These are phyloP conservation scores for Salix udensis DNA, from an alignment of 345 rosid genomes.

Conservation along the genomic window DNA sequence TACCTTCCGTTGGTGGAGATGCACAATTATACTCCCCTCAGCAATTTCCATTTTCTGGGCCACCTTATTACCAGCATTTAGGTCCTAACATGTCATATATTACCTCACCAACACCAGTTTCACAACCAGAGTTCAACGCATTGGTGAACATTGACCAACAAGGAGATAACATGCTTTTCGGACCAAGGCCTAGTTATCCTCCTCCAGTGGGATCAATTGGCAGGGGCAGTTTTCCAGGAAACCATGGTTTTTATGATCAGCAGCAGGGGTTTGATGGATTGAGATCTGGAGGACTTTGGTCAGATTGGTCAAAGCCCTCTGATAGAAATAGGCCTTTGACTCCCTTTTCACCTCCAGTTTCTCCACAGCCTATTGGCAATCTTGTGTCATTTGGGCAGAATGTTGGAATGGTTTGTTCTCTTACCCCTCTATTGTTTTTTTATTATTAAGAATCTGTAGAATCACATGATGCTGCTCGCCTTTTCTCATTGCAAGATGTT, in stretches of 20 bases:
- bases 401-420: conserved; percentile 56
- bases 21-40: conserved; percentile 67
- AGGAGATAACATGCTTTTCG: conserved; percentile 60
- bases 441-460: neutral
- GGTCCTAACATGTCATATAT: conserved; percentile 68
- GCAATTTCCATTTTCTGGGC: conserved; percentile 66
- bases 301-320: conserved; percentile 71
- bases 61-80: conserved; percentile 66
- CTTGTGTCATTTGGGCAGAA: conserved; percentile 63
- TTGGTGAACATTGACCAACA: conserved; percentile 61
- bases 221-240: conserved; percentile 49
- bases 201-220: conserved; percentile 66
- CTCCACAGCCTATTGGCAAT: conserved; percentile 66
- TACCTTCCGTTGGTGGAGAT: conserved; percentile 65
- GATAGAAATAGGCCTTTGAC: conserved; percentile 64
- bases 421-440: neutral
- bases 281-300: conserved; percentile 72
- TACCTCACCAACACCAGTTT: conserved; percentile 56
- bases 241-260: conserved; percentile 63
- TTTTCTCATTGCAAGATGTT: neutral
- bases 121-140: conserved; percentile 58
- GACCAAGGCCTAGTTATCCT: conserved; percentile 68
- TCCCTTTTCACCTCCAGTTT: conserved; percentile 59
- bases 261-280: conserved; percentile 70
- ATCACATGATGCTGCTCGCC: neutral